Evolutionary conservation across 306 rosid species (phyloP).

Genomic region (Dryas octopetala): DNA sequence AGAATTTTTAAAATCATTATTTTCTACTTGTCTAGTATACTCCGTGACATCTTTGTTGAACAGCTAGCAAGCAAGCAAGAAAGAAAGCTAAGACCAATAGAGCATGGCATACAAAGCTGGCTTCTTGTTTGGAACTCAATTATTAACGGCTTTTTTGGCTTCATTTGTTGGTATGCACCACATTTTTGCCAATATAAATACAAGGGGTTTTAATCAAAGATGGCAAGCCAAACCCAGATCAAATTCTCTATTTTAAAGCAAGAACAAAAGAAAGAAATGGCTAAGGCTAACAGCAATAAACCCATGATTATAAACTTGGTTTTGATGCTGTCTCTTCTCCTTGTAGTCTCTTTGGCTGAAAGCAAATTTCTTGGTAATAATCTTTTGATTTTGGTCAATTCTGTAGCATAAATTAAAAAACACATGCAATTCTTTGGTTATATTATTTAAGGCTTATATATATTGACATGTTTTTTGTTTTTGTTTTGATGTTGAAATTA

Average conservation of each 20-base stretch:
- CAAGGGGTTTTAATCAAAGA: not conserved
- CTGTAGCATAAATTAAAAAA: not conserved
- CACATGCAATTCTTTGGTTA: not conserved
- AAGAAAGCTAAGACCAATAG: too few species aligned
- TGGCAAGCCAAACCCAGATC: not conserved
- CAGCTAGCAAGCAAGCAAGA: too few species aligned
- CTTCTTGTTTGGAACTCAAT: not conserved
- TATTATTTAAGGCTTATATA: not conserved
- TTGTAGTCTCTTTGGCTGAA: not conserved
- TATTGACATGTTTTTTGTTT: not conserved
- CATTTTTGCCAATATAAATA: not conserved
- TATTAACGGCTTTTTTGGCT: not conserved
- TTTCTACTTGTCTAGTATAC: too few species aligned
- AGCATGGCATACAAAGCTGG: not conserved
- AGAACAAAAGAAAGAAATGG: conserved; percentile 6
- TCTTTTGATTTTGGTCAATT: not conserved
- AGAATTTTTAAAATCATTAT: too few species aligned
- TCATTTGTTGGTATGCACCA: not conserved
- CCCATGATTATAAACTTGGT: conserved; percentile 4
- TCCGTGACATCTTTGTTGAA: too few species aligned
- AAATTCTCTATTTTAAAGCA: not conserved
- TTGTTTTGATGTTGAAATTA: conserved; percentile 10
- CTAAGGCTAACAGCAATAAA: conserved; percentile 8
- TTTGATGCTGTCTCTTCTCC: conserved; percentile 25
- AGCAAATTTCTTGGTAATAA: conserved; percentile 7